Evolutionary conservation across 2,329 filamentous ascomycete species (phyloP), one percentile per base, ranked within the genome.

Genomic region (Trichoderma guizhouense): DNA sequence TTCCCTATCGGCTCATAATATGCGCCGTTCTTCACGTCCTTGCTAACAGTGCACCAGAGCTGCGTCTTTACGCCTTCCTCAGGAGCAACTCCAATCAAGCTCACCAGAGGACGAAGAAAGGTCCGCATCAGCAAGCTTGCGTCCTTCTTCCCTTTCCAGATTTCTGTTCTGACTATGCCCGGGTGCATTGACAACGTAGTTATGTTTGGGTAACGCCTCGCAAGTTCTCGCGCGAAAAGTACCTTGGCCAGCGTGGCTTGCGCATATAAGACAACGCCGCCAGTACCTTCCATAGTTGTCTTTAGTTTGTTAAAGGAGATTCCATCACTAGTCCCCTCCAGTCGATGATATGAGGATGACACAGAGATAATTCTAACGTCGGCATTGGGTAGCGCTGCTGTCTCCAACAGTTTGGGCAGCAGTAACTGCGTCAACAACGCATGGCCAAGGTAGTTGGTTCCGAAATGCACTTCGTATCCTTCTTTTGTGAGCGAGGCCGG

Each of bases 391-490:
- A 47, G 18, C 3, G 39, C 39, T 18, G 39, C 39, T 47, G 39
- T 47, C 39, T 47, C 18, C 3, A 47, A 18, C 39, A 47, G 7
- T 47, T 47, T 47, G 39, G 39, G 39, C 18, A 47, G 15, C 8
- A 47, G 18, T 9, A n/a, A n/a, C 3, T 47, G 39, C 18, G 39
- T 47, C 39, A 47, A 18, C 8, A 47, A 47, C 2, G 39, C 39
- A 47, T 47, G 72, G 4, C 73, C 73, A 11, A 74, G 32, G 55
- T 74, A 73, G 30, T 74, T 74, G 1, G 72, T 74, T 24, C 73
- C 73, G 3, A 74, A 74, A 32, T 74, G 72, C 7, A 72, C 72
- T 47, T 74, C 73, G 21, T 74, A 74, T 2, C 72, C 73, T 7
- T 74, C 71, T n/a, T 67, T 58, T 2, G 73, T 71, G 21, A 74